phyloP scores from a whole-genome alignment of 352 stramenopile species.

The Phytophthora constricta region DNA sequence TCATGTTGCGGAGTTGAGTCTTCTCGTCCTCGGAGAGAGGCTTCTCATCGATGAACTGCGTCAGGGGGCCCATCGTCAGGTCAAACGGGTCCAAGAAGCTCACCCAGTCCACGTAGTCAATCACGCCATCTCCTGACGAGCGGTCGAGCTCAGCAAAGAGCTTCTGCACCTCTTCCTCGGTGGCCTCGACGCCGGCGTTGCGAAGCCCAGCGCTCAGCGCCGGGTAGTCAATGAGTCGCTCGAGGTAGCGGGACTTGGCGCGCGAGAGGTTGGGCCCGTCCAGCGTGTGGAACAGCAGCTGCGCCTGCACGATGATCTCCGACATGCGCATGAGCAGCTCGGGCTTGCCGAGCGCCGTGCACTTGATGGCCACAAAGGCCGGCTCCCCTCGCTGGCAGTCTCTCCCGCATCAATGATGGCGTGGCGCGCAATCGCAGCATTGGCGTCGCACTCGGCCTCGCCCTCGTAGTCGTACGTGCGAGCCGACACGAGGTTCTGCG shows the following conservation, averaged over 20 bases:
- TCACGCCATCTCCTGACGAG: conserved; percentile 69
- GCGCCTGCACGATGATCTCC: conserved; percentile 91
- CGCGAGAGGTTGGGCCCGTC: conserved; percentile 86
- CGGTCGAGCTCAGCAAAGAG: conserved; percentile 76
- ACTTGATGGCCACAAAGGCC: conserved; percentile 97
- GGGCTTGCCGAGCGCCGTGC: conserved; percentile 96
- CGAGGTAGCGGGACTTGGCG: conserved; percentile 80
- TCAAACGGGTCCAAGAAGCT: conserved; percentile 93
- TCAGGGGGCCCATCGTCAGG: conserved; percentile 89
- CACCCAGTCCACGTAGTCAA: conserved; percentile 96
- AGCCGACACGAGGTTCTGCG: conserved; percentile 84
- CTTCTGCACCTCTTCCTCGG: conserved; percentile 65
- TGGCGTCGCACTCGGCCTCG: conserved; percentile 93
- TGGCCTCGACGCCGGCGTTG: conserved; percentile 71
- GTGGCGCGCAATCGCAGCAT: conserved; percentile 86
- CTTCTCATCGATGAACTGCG: conserved; percentile 84
- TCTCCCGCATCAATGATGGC: conserved; percentile 79
- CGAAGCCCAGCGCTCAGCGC: conserved; percentile 71
- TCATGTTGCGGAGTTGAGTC: conserved; percentile 91
- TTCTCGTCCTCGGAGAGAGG: conserved; percentile 89
- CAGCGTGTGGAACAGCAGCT: conserved; percentile 93
- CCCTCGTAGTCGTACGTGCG: conserved; percentile 97
- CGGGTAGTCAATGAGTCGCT: conserved; percentile 84
- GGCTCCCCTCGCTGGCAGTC: conserved; percentile 50
- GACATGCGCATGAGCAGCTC: conserved; percentile 96